Percentiles rank a stretch among this genome's conserved stretches.
phyloP scores from a whole-genome alignment of 495 filamentous ascomycete species.

The Schizothecium vesticola region DNA sequence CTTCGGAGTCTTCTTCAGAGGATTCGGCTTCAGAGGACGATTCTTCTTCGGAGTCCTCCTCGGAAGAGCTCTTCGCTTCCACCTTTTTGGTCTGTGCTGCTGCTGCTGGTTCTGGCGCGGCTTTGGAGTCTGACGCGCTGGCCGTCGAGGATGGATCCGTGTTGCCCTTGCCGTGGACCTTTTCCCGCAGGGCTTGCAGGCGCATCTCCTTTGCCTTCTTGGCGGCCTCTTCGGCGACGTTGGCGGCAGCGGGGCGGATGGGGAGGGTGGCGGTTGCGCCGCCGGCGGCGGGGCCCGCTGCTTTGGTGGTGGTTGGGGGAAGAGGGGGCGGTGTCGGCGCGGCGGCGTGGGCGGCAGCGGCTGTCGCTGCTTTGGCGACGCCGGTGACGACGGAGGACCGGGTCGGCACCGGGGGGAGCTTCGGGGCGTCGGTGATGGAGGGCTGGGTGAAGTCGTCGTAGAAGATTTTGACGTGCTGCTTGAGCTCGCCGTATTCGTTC shows the following conservation, averaged over 20 bases:
- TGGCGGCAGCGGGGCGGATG: constrained; percentile 59
- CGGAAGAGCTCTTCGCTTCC: neutral
- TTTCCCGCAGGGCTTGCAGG: constrained; percentile 36
- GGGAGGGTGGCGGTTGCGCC: constrained; percentile 41
- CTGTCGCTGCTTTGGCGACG: constrained; percentile 30
- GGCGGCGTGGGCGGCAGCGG: constrained; percentile 35
- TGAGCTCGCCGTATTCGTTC: constrained; percentile 97
- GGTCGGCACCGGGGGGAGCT: constrained; percentile 21
- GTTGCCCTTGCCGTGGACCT: constrained; percentile 31
- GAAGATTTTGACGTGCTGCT: constrained; percentile 65
- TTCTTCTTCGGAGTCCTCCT: neutral
- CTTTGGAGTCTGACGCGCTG: neutral
- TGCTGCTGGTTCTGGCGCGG: neutral
- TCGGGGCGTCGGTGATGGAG: constrained; percentile 36
- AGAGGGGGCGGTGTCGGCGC: constrained; percentile 11
- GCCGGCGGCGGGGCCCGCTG: constrained; percentile 12
- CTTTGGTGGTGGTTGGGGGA: constrained; percentile 21
- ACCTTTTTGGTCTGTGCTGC: neutral
- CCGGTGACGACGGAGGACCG: constrained; percentile 29
- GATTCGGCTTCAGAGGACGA: constrained; percentile 4
- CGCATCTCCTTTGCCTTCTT: constrained; percentile 52
- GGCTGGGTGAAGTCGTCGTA: constrained; percentile 49
- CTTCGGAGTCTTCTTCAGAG: neutral
- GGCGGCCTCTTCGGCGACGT: constrained; percentile 66
- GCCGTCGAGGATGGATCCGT: constrained; percentile 5